A percentile compares a stretch with the other conserved stretches of the same genome.
Conservation (phyloP, 306 rosid species). For the Vigna angularis region DNA sequence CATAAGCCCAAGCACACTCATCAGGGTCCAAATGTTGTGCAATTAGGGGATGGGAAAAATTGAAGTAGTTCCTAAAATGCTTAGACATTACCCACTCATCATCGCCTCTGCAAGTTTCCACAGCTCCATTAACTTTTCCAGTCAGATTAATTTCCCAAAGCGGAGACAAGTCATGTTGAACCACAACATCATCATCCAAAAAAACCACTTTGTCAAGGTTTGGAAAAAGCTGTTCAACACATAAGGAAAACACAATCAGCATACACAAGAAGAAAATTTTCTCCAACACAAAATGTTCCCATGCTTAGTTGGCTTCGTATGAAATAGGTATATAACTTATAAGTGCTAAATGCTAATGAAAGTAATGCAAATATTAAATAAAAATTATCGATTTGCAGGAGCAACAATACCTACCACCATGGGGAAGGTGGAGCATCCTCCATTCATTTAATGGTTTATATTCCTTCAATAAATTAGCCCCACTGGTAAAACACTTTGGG, state of each 20-base stretch:
- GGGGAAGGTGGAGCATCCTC: not conserved
- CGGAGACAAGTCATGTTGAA: conserved; percentile 86
- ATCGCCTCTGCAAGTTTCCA: conserved; percentile 96
- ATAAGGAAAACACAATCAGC: conserved; percentile 48
- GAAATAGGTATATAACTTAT: not conserved
- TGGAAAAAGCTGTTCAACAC: conserved; percentile 80
- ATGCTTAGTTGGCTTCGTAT: not conserved
- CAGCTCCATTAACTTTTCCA: conserved; percentile 97
- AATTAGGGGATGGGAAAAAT: conserved; percentile 90
- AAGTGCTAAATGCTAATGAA: not conserved
- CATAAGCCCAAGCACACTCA: conserved; percentile 99
- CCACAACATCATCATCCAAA: conserved; percentile 92
- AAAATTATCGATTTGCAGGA: conserved; percentile 9
- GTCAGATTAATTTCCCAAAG: conserved; percentile 92
- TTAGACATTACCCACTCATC: conserved; percentile 99
- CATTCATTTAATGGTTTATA: not conserved
- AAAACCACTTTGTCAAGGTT: conserved; percentile 94
- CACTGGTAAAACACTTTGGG: not conserved
- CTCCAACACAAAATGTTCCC: not conserved
- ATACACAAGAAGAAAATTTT: conserved; percentile 1
- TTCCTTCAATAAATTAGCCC: not conserved
- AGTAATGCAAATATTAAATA: conserved; percentile 10
- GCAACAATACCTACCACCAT: not conserved
- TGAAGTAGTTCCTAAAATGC: conserved; percentile 89
- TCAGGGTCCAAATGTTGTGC: conserved; percentile 78